Evolutionary conservation across 2,329 filamentous ascomycete genomes (phyloP).

Genomic region (Hypomyces perniciosus): DNA sequence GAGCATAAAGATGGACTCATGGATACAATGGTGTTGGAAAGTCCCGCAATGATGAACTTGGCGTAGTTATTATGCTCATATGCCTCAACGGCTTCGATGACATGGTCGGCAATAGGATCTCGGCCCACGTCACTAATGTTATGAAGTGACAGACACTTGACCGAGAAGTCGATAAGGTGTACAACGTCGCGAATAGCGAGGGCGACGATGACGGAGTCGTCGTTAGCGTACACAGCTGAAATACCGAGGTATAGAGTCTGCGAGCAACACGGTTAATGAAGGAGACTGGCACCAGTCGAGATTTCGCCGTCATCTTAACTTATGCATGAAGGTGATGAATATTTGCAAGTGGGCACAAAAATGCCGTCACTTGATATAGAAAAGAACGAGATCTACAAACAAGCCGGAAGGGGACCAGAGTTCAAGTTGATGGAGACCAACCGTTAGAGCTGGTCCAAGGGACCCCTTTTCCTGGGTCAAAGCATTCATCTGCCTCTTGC

Average conservation of each 20-base stretch:
- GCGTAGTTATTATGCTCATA: slow-evolving; percentile 62
- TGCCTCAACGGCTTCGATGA: slow-evolving; percentile 48
- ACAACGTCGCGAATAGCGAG: slow-evolving; percentile 68
- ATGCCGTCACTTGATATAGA: neutral
- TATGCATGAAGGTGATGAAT: no score
- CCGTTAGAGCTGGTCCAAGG: slow-evolving; percentile 5
- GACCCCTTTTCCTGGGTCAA: slow-evolving; percentile 2
- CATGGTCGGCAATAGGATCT: slow-evolving; percentile 49
- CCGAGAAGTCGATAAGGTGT: slow-evolving; percentile 67
- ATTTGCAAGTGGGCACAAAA: no score
- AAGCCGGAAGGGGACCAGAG: neutral
- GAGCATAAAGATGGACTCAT: slow-evolving; percentile 61
- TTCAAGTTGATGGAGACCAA: neutral
- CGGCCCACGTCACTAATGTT: neutral
- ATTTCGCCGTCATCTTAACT: neutral
- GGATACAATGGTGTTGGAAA: slow-evolving; percentile 54
- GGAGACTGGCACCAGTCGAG: neutral
- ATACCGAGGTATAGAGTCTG: slow-evolving; percentile 53
- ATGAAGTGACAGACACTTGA: slow-evolving; percentile 43
- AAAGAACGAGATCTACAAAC: neutral
- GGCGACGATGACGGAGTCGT: slow-evolving; percentile 52
- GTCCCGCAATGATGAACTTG: slow-evolving; percentile 71
- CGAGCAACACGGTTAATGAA: neutral
- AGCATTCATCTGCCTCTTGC: neutral
- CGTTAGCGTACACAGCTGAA: slow-evolving; percentile 47